Evolutionary conservation across 2,329 filamentous ascomycete genomes (phyloP).

Genomic region (Rutstroemia sp.): DNA sequence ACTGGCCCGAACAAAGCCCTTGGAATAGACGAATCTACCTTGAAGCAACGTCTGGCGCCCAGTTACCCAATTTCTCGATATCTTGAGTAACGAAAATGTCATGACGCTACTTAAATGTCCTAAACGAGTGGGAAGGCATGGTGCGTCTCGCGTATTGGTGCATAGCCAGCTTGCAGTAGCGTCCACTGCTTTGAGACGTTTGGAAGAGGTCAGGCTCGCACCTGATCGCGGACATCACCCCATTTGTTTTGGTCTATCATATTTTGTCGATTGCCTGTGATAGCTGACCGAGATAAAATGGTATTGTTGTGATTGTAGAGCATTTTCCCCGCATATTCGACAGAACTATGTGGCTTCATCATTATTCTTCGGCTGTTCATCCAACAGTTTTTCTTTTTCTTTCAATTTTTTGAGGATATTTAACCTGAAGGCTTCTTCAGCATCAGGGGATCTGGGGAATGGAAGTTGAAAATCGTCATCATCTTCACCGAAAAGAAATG

Average conservation of each 20-base stretch:
- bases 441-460: slow-evolving; percentile 11
- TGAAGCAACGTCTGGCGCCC: neutral
- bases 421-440: slow-evolving; percentile 26
- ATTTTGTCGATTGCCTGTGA: slow-evolving; percentile 1
- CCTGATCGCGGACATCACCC: slow-evolving; percentile 1
- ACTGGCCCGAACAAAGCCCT: neutral
- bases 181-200: slow-evolving; percentile 1
- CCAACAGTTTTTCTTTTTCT: slow-evolving; percentile 11
- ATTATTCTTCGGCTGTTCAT: neutral
- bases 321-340: neutral
- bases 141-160: slow-evolving; percentile 8
- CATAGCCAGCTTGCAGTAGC: slow-evolving; percentile 11
- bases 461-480: slow-evolving; percentile 15
- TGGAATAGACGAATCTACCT: neutral
- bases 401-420: slow-evolving; percentile 22
- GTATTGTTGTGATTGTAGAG: neutral
- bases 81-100: neutral
- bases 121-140: slow-evolving; percentile 7
- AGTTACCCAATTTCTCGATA: slow-evolving; percentile 2
- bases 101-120: slow-evolving; percentile 1
- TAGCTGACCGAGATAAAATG: neutral
- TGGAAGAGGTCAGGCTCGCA: slow-evolving; percentile 6
- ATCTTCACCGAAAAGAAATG: slow-evolving; percentile 31
- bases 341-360: neutral
- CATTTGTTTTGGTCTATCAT: slow-evolving; percentile 6